A percentile compares a stretch with the other conserved stretches of the same genome.
phyloP scores from a whole-genome alignment of 2,329 filamentous ascomycete species.

The Acephala macrosclerotiorum region DNA sequence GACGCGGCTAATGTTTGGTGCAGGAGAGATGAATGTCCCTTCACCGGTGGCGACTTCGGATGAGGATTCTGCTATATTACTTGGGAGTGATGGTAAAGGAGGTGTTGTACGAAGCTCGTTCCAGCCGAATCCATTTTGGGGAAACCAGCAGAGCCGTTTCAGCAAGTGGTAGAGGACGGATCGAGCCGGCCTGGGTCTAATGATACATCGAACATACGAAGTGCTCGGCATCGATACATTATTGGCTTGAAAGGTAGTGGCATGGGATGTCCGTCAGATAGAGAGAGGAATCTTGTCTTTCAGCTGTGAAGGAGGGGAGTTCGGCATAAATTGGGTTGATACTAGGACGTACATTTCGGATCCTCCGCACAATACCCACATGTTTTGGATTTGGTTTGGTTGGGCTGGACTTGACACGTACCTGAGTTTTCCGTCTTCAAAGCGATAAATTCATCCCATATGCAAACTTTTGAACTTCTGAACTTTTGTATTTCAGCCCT shows the following conservation, averaged over 20 bases:
- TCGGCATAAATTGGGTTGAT: no score
- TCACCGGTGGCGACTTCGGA: constrained; percentile 49
- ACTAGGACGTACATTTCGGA: no score
- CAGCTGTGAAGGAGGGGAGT: no score
- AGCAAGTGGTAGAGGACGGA: constrained; percentile 17
- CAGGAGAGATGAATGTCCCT: constrained; percentile 47
- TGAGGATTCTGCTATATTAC: constrained; percentile 36
- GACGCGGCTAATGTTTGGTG: neutral
- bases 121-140: constrained; percentile 32
- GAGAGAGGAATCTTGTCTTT: no score
- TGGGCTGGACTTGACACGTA: no score
- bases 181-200: neutral
- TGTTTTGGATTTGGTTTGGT: no score
- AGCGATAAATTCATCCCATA: no score
- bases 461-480: no score
- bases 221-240: neutral
- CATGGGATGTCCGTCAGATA: neutral
- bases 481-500: no score
- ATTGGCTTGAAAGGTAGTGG: neutral
- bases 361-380: no score
- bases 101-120: constrained; percentile 19
- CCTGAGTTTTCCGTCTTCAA: no score
- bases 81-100: constrained; percentile 12
- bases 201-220: constrained; percentile 7
- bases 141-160: constrained; percentile 17